A percentile compares a stretch with the other conserved stretches of the same genome.
Conservation (phyloP, 139 green algal species). For the Penium margaritaceum region DNA sequence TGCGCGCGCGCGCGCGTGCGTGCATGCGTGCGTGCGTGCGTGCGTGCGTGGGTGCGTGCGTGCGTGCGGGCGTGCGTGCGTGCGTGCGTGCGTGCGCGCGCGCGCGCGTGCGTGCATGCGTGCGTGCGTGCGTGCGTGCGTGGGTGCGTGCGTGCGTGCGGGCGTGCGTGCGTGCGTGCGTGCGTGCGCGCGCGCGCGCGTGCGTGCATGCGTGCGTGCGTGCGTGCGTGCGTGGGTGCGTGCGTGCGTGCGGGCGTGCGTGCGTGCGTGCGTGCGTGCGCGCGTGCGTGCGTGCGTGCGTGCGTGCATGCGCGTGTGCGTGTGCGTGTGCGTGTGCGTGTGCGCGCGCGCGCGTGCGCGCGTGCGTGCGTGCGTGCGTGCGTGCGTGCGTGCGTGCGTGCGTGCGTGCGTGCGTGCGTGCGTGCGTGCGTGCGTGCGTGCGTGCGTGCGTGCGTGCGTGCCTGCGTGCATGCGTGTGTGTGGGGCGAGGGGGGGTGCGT, state of each 20-base stretch:
- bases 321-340: not conserved
- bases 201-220: not conserved
- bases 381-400: no score
- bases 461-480: no score
- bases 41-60: not conserved
- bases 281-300: not conserved
- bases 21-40: not conserved
- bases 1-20: not conserved
- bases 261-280: no score
- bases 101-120: not conserved
- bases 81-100: not conserved
- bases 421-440: no score
- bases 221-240: not conserved
- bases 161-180: not conserved
- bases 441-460: no score
- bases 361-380: slow-evolving; percentile 1
- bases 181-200: not conserved
- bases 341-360: not conserved
- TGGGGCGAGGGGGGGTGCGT: no score
- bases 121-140: not conserved
- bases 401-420: no score
- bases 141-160: not conserved
- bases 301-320: not conserved
- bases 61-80: not conserved
- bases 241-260: no score